Percentiles rank a stretch among this genome's conserved stretches.
phyloP scores from a whole-genome alignment of 345 rosid genomes.

The Salix udensis region DNA sequence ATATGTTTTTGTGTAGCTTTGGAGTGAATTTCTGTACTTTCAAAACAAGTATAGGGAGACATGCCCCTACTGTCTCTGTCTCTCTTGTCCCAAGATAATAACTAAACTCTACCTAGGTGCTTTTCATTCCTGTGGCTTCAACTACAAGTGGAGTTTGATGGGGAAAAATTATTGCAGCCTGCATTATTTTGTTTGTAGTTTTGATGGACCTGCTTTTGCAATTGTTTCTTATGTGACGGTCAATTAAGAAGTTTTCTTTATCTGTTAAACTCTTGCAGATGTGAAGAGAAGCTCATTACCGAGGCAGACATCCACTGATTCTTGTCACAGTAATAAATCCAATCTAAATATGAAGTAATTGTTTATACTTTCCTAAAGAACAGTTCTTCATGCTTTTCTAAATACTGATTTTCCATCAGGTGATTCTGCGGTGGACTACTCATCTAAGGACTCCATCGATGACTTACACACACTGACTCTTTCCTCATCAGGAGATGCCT shows the following conservation, averaged over 20 bases:
- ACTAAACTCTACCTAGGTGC: too few species aligned
- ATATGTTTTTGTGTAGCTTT: too few species aligned
- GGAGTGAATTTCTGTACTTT: too few species aligned
- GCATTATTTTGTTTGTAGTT: not conserved
- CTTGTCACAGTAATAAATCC: slow-evolving; percentile 43
- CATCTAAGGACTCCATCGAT: slow-evolving; percentile 26
- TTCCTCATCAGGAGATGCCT: slow-evolving; percentile 19
- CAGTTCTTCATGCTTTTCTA: slow-evolving; percentile 1
- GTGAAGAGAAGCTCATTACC: slow-evolving; percentile 33
- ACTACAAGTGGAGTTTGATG: too few species aligned
- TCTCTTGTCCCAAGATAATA: too few species aligned
- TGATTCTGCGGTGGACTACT: slow-evolving; percentile 57
- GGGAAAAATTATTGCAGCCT: not conserved
- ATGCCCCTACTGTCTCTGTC: too few species aligned
- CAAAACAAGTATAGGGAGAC: too few species aligned
- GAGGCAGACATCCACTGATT: slow-evolving; percentile 41
- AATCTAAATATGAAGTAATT: not conserved
- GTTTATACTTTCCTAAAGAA: not conserved
- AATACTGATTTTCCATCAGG: slow-evolving; percentile 35
- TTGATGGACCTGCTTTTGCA: not conserved
- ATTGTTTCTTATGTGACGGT: not conserved
- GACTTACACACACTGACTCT: slow-evolving; percentile 19
- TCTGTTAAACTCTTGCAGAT: slow-evolving; percentile 35
- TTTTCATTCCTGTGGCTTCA: too few species aligned
- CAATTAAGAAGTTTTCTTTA: not conserved